Conservation (phyloP, 192 early-diverging fungal species). For the Backusella australiensis region DNA sequence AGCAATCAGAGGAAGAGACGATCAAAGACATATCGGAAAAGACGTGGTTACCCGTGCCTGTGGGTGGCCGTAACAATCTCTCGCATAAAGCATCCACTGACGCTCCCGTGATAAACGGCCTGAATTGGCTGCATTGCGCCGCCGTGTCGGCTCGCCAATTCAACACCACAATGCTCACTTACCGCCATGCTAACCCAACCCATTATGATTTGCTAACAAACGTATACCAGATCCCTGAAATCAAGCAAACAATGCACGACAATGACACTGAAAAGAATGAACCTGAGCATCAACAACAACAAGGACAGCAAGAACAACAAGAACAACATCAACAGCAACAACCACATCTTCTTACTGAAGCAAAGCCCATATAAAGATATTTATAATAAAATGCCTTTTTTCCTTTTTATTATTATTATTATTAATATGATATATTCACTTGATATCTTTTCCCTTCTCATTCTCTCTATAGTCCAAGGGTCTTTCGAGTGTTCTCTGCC, state of each 20-base stretch:
- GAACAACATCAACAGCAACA: too few species aligned
- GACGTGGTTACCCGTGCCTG: background rate
- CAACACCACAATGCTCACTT: slow-evolving; percentile 42
- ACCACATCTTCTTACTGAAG: background rate
- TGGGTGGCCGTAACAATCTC: background rate
- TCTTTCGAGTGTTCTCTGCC: slow-evolving; percentile 67
- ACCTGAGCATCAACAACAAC: background rate
- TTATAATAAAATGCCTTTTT: too few species aligned
- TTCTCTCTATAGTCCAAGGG: slow-evolving; percentile 69
- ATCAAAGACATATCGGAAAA: background rate
- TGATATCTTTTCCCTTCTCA: slow-evolving; percentile 24
- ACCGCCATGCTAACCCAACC: slow-evolving; percentile 25
- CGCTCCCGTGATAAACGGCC: slow-evolving; percentile 7
- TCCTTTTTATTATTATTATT: background rate
- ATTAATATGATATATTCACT: background rate
- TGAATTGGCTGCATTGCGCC: slow-evolving; percentile 53
- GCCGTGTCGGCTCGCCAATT: slow-evolving; percentile 50
- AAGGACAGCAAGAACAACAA: too few species aligned
- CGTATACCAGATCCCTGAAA: slow-evolving; percentile 49
- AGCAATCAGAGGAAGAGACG: slow-evolving; percentile 23
- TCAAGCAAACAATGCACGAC: slow-evolving; percentile 35
- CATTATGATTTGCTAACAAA: slow-evolving; percentile 61
- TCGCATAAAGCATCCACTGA: background rate
- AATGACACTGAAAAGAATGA: slow-evolving; percentile 3
- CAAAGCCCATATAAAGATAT: background rate